Evolutionary conservation across 2,329 filamentous ascomycete genomes (phyloP), one percentile per base, ranked within the genome.

Genomic region (Tympanopsis confertula): DNA sequence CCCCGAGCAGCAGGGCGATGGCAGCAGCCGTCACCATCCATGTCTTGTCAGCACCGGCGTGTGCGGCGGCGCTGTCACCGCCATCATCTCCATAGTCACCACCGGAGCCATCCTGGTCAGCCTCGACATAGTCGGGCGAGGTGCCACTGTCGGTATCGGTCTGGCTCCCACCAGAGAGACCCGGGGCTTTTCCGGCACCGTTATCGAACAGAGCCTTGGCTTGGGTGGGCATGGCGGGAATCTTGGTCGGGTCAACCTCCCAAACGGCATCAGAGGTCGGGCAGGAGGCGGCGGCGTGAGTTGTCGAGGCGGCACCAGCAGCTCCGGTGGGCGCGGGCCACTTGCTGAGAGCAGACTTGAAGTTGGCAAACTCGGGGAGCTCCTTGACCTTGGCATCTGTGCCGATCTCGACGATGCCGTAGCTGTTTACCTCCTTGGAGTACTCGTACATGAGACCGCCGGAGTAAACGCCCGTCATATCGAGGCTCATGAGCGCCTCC

Each of bases 371-470:
- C 22, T 26, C 22, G 22, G 22, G 22, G 7, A 10, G 22, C 22
- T 26, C 22, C 22, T 26, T 26, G 22, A 26, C 22, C n/a, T n/a
- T n/a, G 22, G 22, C 7, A n/a, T n/a, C 22, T 7, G 7, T n/a
- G 22, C n/a, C n/a, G 22, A 26, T 26, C 7, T 7, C n/a, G 22
- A 26, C 22, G 22, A 81, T 63, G 36, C 76, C 78, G 53, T 74
- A 82, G 37, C 72, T 65, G 58, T 62, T 69, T 41, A 62, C 56
- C 47, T 76, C 72, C 49, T 74, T 60, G 12, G 71, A 69, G 61
- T 80, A 82, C 51, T 82, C 77, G 56, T 82, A 82, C 44, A 81
- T 77, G 19, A 82, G 66, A 55, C 78, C 78, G 47, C 78, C 78
- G 26, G 76, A 81, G 66, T 81, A 82, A 48, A 81, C 76, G 17